These are phyloP conservation scores for Fraxinus excelsior DNA, from an alignment of 257 asterid genomes.

Conservation along the genomic window DNA sequence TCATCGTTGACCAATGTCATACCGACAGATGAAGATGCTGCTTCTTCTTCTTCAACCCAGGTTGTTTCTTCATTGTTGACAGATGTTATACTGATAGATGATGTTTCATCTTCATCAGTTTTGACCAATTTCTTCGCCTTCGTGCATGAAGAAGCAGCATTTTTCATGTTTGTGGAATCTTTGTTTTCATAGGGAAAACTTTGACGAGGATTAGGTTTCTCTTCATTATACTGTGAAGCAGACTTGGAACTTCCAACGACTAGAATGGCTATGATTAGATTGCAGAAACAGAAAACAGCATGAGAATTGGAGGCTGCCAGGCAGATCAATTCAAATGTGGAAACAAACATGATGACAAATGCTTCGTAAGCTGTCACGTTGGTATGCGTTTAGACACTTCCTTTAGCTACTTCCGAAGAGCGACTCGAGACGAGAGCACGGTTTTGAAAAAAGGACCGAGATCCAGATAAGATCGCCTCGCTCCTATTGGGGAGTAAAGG, in stretches of 20 bases:
- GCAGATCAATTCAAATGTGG: constrained; percentile 50
- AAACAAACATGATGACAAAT: constrained; percentile 38
- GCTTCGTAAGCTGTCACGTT: background rate
- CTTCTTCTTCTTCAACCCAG: background rate
- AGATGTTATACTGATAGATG: constrained; percentile 22
- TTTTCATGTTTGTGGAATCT: background rate
- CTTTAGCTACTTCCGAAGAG: background rate
- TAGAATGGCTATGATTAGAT: constrained; percentile 56
- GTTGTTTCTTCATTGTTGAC: background rate
- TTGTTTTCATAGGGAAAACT: background rate
- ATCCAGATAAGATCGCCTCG: too few relatives aligned
- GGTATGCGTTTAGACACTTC: background rate
- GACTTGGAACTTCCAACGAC: constrained; percentile 43
- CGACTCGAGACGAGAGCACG: too few relatives aligned
- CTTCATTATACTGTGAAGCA: constrained; percentile 14
- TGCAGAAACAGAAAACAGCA: constrained; percentile 59
- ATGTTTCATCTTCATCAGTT: background rate
- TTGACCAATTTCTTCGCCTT: constrained; percentile 10
- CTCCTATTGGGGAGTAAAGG: too few relatives aligned
- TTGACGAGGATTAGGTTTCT: constrained; percentile 14
- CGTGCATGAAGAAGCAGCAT: background rate
- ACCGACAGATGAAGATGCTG: constrained; percentile 17
- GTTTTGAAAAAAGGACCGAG: too few relatives aligned
- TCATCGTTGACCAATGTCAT: constrained; percentile 13
- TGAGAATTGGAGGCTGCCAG: constrained; percentile 60